Percentiles rank a stretch among this genome's conserved stretches.
Evolutionary conservation across 2,329 filamentous ascomycete species (phyloP).

Genomic region (Rutstroemia sydowiana): DNA sequence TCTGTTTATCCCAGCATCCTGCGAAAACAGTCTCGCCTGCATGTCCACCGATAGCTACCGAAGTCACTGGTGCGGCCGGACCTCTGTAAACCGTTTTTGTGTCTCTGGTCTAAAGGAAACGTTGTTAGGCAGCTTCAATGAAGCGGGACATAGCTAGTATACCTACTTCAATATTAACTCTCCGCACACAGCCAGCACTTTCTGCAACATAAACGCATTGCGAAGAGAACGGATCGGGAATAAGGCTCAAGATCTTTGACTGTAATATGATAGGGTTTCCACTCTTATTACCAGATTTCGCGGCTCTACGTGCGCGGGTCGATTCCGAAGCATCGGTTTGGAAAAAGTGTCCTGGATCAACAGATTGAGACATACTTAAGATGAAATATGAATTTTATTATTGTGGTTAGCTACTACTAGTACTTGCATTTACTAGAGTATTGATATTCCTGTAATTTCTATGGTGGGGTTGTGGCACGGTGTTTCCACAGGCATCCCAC

Average conservation of each 20-base stretch:
- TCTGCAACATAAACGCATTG: conserved; percentile 70
- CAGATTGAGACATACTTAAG: conserved; percentile 54
- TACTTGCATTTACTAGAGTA: not conserved
- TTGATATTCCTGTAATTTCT: not conserved
- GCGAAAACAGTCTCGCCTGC: conserved; percentile 62
- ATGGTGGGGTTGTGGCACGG: conserved; percentile 13
- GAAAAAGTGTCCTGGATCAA: conserved; percentile 78
- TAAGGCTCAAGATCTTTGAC: conserved; percentile 77
- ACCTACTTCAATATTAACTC: conserved; percentile 69
- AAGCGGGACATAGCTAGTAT: too few relatives aligned
- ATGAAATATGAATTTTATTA: too few relatives aligned
- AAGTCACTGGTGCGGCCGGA: conserved; percentile 72
- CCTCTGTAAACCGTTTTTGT: conserved; percentile 55
- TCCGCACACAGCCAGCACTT: conserved; percentile 73
- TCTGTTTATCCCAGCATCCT: conserved; percentile 87
- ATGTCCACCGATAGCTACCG: conserved; percentile 57
- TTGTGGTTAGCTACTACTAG: too few relatives aligned
- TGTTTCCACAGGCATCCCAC: not conserved
- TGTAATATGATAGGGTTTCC: conserved; percentile 73
- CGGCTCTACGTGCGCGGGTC: conserved; percentile 51
- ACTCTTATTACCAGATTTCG: conserved; percentile 67
- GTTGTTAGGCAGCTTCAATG: conserved; percentile 9
- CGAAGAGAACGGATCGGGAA: conserved; percentile 56
- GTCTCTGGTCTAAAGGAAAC: conserved; percentile 34
- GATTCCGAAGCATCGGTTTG: conserved; percentile 57